Percentiles rank a stretch among this genome's conserved stretches.
Evolutionary conservation across 768 basidiomycete species (phyloP).

Genomic region (Podaxis sp.): DNA sequence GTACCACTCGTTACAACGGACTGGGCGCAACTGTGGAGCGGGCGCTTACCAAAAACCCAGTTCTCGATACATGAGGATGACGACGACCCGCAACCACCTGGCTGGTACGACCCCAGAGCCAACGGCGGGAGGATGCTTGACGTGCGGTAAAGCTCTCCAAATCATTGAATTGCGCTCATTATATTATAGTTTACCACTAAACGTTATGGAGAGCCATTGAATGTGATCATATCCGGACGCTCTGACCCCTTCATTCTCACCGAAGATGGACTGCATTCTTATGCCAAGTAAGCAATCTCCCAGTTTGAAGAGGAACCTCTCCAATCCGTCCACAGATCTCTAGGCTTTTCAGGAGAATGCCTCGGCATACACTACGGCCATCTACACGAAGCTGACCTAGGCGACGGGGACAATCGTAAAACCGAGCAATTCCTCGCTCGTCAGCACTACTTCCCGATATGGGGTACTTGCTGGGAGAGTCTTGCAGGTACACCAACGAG

Average conservation of each 20-base stretch:
- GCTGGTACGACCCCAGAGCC: conserved; percentile 67
- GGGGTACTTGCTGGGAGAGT: conserved; percentile 90
- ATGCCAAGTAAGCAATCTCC: conserved; percentile 54
- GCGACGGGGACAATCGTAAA: conserved; percentile 76
- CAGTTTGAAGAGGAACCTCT: neutral
- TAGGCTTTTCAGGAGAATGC: conserved; percentile 84
- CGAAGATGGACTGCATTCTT: conserved; percentile 65
- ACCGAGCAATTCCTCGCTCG: conserved; percentile 71
- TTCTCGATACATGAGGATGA: neutral
- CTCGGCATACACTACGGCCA: conserved; percentile 76
- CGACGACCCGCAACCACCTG: conserved; percentile 17
- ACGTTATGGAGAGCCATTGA: conserved; percentile 76
- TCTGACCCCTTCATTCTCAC: conserved; percentile 83
- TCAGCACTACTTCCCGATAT: conserved; percentile 74
- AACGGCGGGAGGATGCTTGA: conserved; percentile 77
- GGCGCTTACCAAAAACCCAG: neutral
- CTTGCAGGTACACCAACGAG: conserved; percentile 47
- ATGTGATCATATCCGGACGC: conserved; percentile 75
- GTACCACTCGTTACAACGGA: neutral
- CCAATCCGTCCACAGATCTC: conserved; percentile 46
- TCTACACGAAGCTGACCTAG: conserved; percentile 77
- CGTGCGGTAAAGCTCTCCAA: conserved; percentile 39
- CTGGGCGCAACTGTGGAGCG: neutral
- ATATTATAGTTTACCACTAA: conserved; percentile 58
- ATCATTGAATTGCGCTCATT: neutral